Evolutionary conservation across 371 early-diverging fungal genomes (phyloP), one percentile per base, ranked within the genome.

Genomic region (Mucor saturninus): DNA sequence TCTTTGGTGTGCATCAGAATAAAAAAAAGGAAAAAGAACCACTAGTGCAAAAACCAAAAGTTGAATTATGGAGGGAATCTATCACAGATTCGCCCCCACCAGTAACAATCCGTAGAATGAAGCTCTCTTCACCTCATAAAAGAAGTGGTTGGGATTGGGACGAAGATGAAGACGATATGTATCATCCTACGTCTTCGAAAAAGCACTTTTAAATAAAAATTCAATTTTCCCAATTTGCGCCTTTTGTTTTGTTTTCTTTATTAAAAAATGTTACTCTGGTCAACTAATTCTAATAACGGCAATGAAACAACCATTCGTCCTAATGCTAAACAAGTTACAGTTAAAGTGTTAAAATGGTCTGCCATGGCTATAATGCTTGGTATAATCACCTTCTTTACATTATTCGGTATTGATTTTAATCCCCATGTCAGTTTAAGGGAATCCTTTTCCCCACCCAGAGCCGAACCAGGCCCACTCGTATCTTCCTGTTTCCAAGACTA

Each of bases 321-420:
- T 4, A 59, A 67, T 38, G 21, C 45, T 11, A 56, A 46, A 29
- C 54, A 62, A 40, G 9, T 64, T 1, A 13, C 35, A 1, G 7
- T 64, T 3, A 9, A 40, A 26, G 9, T 68, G n/a, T n/a, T 56
- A 8, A 59, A 64, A 54, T 68, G 69, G 69, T 28, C 31, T 5
- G 4, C 14, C 6, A 51, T 37, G 1, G 39, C 51, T 8, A 30
- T 49, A 14, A 1, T 60, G 0, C 14, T 54, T 51, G 67, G 52
- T 15, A 30, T 67, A 3, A 5, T 73, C 6, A 29, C 62, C 42
- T 83, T 80, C 40, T 71, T 83, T 42, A 54, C 64, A 11, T 14
- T 75, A 11, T 77, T 65, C 31, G 65, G 74, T 15, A 60, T 80
- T 26, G 79, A 83, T 26, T 61, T 78, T n/a, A 80, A 83, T 65